Conservation (phyloP, 345 rosid species). For the Raphanus sativus region DNA sequence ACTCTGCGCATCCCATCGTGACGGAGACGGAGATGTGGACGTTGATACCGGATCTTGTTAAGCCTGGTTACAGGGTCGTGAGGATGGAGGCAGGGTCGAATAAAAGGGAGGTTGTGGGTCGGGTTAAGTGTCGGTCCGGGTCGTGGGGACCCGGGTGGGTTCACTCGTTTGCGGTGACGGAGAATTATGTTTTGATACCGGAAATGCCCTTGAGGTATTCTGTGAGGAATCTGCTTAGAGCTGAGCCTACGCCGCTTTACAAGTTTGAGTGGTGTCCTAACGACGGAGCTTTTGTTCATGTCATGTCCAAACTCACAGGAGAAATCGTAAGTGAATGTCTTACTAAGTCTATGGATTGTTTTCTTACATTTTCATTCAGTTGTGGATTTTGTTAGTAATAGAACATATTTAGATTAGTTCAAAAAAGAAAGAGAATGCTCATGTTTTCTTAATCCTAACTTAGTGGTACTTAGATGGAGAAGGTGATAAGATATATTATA, state of each 20-base stretch:
- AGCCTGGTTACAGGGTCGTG: conserved; percentile 77
- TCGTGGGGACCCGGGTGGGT: conserved; percentile 94
- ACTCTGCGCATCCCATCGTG: conserved; percentile 90
- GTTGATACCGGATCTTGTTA: conserved; percentile 71
- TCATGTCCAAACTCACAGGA: conserved; percentile 88
- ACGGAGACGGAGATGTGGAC: conserved; percentile 77
- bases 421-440: neutral
- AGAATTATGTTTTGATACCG: conserved; percentile 75
- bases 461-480: neutral
- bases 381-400: neutral
- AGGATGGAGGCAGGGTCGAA: conserved; percentile 76
- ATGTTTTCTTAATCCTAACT: neutral
- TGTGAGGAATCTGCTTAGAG: conserved; percentile 67
- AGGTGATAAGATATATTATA: neutral
- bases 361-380: neutral
- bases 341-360: neutral
- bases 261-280: conserved; percentile 93
- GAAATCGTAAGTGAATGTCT: conserved; percentile 54
- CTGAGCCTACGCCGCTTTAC: conserved; percentile 91
- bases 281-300: conserved; percentile 69
- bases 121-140: conserved; percentile 75
- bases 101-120: conserved; percentile 79
- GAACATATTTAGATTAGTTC: neutral
- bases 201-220: conserved; percentile 93
- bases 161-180: conserved; percentile 91